A percentile compares a stretch with the other conserved stretches of the same genome.
These are phyloP conservation scores for Fusarium brevicatenulatum DNA, from an alignment of 2,329 filamentous ascomycete species.

Conservation along the genomic window DNA sequence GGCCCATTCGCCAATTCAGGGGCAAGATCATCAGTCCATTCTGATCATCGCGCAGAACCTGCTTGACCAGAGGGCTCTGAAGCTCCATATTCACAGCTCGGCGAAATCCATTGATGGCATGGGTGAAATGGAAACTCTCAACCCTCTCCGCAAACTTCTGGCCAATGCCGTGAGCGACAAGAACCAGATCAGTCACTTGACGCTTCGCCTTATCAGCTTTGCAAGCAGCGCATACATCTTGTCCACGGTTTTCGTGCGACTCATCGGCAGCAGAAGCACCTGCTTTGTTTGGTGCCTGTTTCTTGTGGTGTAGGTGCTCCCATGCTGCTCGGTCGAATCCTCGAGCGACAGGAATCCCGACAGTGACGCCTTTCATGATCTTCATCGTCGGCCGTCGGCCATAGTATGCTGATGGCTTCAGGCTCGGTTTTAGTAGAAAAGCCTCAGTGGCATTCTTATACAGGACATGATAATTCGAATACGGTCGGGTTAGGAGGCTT, in stretches of 20 bases:
- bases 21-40: conserved; percentile 94
- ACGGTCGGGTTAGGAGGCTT: conserved; percentile 63
- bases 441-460: conserved; percentile 83
- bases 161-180: conserved; percentile 95
- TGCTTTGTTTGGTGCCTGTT: conserved; percentile 46
- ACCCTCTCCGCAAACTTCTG: conserved; percentile 95
- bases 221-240: conserved; percentile 65
- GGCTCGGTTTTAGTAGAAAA: conserved; percentile 85
- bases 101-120: conserved; percentile 91
- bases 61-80: conserved; percentile 76
- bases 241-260: conserved; percentile 42
- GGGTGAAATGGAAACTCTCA: conserved; percentile 97
- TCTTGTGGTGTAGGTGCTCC: conserved; percentile 73
- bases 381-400: conserved; percentile 83
- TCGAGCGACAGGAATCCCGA: conserved; percentile 88
- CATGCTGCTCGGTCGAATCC: conserved; percentile 85
- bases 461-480: conserved; percentile 82
- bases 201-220: conserved; percentile 70
- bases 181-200: conserved; percentile 84
- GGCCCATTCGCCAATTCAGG: conserved; percentile 89
- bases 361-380: conserved; percentile 82
- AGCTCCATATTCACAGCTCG: conserved; percentile 88
- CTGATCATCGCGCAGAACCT: conserved; percentile 78
- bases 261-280: conserved; percentile 45
- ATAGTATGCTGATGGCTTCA: conserved; percentile 87